These are phyloP conservation scores for Malus fusca DNA, from an alignment of 306 rosid genomes.

Conservation along the genomic window DNA sequence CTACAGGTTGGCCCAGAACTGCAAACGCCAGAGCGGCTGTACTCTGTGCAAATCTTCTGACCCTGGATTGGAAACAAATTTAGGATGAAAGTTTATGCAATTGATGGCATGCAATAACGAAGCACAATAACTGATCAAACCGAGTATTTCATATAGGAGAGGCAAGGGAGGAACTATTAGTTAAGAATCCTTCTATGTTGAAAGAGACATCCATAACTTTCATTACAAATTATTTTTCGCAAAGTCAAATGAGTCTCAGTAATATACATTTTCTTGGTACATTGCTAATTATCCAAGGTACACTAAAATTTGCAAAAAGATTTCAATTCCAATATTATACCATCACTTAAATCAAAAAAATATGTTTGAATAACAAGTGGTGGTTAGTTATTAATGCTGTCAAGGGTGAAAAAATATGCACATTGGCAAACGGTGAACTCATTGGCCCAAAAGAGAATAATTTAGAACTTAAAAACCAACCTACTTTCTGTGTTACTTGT, in stretches of 20 bases:
- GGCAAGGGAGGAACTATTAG: neutral
- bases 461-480: too few species aligned
- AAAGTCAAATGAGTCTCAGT: neutral
- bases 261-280: neutral
- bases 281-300: neutral
- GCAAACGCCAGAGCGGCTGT: conserved; percentile 83
- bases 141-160: neutral
- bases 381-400: neutral
- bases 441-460: too few species aligned
- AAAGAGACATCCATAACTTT: neutral
- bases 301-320: too few species aligned
- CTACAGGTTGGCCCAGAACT: conserved; percentile 80
- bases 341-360: too few species aligned
- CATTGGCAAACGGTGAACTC: too few species aligned
- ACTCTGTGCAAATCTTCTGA: conserved; percentile 64
- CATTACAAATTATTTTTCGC: neutral
- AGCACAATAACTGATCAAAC: neutral
- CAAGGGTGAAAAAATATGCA: too few species aligned
- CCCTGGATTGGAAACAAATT: conserved; percentile 44
- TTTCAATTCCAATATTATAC: neutral
- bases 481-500: too few species aligned
- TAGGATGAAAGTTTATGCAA: neutral
- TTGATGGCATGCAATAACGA: neutral
- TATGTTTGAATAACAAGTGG: neutral
- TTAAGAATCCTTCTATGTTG: too few species aligned